Conservation (phyloP, 73 alveolate genomes). For the Paramecium sonneborni region DNA sequence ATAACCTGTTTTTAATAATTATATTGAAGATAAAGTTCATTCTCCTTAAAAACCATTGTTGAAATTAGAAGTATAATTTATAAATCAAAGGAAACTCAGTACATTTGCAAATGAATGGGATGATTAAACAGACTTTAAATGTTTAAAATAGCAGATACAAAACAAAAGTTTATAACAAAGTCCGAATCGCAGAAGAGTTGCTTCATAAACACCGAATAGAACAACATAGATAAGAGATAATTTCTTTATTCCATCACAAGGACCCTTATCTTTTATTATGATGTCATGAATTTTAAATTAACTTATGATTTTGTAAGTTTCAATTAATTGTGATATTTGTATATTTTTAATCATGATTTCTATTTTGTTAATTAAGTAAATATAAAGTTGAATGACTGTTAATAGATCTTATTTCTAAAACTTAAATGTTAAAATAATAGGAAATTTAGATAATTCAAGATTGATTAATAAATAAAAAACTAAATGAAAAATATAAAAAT, state of each 20-base stretch:
- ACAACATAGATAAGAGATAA: not conserved
- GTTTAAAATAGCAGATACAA: not conserved
- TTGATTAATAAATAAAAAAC: no score
- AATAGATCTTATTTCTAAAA: no score
- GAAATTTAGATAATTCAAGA: no score
- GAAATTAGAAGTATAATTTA: not conserved
- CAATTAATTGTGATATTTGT: no score
- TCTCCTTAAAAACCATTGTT: not conserved
- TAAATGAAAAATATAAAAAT: no score
- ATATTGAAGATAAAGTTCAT: not conserved
- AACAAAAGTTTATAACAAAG: not conserved
- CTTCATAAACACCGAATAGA: not conserved
- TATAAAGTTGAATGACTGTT: no score
- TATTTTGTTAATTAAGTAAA: no score
- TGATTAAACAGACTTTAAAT: not conserved
- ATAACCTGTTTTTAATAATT: not conserved
- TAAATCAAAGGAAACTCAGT: not conserved
- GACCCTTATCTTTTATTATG: not conserved
- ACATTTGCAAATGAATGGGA: not conserved
- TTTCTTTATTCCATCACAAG: not conserved
- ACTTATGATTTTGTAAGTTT: not conserved
- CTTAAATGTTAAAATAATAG: no score
- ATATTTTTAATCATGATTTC: not conserved
- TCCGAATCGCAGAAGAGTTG: not conserved
- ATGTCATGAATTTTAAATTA: not conserved